phyloP scores from a whole-genome alignment of 129 eudicot species.

The Erigeron canadensis region DNA sequence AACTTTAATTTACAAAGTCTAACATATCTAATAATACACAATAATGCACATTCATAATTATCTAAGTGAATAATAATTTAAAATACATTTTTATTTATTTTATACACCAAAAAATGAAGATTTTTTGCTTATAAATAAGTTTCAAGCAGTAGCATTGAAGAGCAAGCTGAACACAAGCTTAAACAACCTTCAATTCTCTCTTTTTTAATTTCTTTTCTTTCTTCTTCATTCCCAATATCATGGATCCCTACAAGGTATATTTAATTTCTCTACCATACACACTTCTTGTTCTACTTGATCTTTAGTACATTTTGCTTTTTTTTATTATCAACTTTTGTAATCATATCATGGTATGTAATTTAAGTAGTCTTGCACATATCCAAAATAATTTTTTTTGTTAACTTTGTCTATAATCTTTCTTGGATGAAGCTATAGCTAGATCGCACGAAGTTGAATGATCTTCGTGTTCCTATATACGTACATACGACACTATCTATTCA shows the following conservation, averaged over 20 bases:
- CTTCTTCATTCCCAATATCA: constrained; percentile 23
- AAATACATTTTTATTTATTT: background rate
- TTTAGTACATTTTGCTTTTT: too few species aligned
- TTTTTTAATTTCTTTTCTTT: constrained; percentile 10
- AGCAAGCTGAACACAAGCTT: constrained; percentile 24
- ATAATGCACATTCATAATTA: constrained; percentile 2
- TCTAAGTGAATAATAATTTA: background rate
- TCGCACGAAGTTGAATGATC: background rate
- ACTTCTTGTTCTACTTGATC: background rate
- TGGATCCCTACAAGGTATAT: constrained; percentile 45
- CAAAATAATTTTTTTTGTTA: too few species aligned
- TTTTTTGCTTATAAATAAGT: constrained; percentile 33
- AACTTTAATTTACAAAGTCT: background rate
- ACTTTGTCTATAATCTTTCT: background rate
- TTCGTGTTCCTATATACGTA: background rate
- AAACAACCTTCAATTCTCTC: constrained; percentile 9
- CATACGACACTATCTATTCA: background rate
- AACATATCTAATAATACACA: constrained; percentile 3
- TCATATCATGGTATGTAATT: too few species aligned
- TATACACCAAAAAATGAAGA: constrained; percentile 13
- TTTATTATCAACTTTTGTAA: too few species aligned
- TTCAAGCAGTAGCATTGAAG: constrained; percentile 16
- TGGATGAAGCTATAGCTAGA: background rate
- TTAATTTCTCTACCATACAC: background rate
- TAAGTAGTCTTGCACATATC: too few species aligned